phyloP scores from a whole-genome alignment of 2,329 filamentous ascomycete genomes.

The Cercospora zeina region DNA sequence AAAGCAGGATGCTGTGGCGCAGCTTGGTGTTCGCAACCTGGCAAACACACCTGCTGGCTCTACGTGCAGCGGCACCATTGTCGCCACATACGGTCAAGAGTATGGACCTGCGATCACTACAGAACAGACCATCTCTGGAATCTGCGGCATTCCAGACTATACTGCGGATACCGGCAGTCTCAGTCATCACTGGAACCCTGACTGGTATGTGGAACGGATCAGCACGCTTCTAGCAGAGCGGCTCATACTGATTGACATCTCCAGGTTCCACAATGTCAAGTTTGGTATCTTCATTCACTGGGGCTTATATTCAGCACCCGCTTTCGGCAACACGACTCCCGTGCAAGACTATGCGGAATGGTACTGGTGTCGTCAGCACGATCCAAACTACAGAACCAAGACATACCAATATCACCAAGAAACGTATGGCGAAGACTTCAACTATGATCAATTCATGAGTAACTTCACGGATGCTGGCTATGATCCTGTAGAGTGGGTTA shows the following conservation, averaged over 20 bases:
- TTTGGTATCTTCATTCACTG: conserved; percentile 28
- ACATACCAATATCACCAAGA: conserved; percentile 6
- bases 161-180: conserved; percentile 13
- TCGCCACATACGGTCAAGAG: conserved; percentile 7
- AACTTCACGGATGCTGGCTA: conserved; percentile 21
- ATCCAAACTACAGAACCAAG: conserved; percentile 12
- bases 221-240: too few relatives aligned
- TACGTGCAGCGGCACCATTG: conserved; percentile 1
- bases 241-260: neutral
- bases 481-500: conserved; percentile 22
- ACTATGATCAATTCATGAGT: conserved; percentile 21
- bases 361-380: conserved; percentile 21
- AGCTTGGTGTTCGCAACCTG: conserved; percentile 12
- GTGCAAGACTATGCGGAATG: conserved; percentile 28
- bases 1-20: neutral
- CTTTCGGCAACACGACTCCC: conserved; percentile 17
- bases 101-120: conserved; percentile 1
- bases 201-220: conserved; percentile 10
- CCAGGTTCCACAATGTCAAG: conserved; percentile 10
- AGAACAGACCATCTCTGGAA: neutral
- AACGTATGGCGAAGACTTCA: conserved; percentile 9
- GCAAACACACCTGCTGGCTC: conserved; percentile 1
- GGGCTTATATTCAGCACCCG: conserved; percentile 21
- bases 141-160: conserved; percentile 13
- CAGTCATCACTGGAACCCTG: conserved; percentile 13